Conservation (phyloP, 129 eudicot genomes). For the Kitagawia praeruptora region DNA sequence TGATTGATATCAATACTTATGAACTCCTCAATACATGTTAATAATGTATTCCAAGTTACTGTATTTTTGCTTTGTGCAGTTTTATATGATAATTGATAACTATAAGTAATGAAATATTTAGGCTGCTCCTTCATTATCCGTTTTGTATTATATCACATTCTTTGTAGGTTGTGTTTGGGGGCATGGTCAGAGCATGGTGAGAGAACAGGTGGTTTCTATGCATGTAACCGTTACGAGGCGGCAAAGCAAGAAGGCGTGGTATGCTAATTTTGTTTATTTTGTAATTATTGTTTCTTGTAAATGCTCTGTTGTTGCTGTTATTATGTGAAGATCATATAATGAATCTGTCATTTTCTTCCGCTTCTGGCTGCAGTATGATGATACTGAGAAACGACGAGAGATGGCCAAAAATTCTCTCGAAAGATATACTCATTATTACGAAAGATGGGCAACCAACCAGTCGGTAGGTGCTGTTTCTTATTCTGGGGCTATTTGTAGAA, state of each 20-base stretch:
- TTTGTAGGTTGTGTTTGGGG: slow-evolving; percentile 86
- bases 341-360: slow-evolving; percentile 12
- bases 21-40: neutral
- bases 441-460: slow-evolving; percentile 98
- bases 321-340: slow-evolving; percentile 7
- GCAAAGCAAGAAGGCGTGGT: slow-evolving; percentile 97
- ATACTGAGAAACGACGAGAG: slow-evolving; percentile 89
- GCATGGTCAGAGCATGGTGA: slow-evolving; percentile 98
- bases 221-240: slow-evolving; percentile 94
- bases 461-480: slow-evolving; percentile 41
- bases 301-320: neutral
- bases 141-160: neutral
- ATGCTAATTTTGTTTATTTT: slow-evolving; percentile 19
- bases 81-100: neutral
- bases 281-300: neutral
- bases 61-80: neutral
- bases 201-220: slow-evolving; percentile 96
- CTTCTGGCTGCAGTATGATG: slow-evolving; percentile 61
- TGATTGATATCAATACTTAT: neutral
- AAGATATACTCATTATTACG: slow-evolving; percentile 97
- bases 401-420: slow-evolving; percentile 96
- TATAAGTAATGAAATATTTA: neutral
- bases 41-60: neutral
- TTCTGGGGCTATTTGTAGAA: neutral
- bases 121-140: neutral